Evolutionary conservation across 1,284 basidiomycete genomes (phyloP).

Genomic region (Ganoderma leucocontextum): DNA sequence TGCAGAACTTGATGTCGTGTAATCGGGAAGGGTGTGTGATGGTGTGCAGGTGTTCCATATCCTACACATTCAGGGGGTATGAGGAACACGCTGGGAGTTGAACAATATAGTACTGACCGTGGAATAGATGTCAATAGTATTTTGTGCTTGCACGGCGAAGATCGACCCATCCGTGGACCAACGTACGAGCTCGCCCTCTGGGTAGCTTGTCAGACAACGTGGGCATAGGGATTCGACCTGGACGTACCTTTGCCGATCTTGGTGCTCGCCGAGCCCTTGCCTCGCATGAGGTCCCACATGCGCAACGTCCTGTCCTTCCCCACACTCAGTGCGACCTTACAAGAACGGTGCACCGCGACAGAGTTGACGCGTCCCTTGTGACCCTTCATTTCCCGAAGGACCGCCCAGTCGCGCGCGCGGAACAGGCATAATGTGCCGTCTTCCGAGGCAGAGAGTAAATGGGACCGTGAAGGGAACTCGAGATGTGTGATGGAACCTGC

Average conservation of each 20-base stretch:
- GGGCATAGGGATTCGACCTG: neutral
- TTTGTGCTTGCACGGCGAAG: slow-evolving; percentile 83
- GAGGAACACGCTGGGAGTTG: neutral
- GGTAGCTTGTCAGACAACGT: neutral
- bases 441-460: slow-evolving; percentile 90
- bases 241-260: slow-evolving; percentile 83
- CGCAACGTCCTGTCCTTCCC: slow-evolving; percentile 90
- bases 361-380: slow-evolving; percentile 94
- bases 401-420: slow-evolving; percentile 91
- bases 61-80: slow-evolving; percentile 27
- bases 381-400: slow-evolving; percentile 88
- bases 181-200: slow-evolving; percentile 88
- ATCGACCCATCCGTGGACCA: slow-evolving; percentile 82
- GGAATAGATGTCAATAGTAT: slow-evolving; percentile 82
- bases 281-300: slow-evolving; percentile 99
- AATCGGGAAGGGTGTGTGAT: slow-evolving; percentile 81
- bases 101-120: slow-evolving; percentile 59
- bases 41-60: slow-evolving; percentile 62
- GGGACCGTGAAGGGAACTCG: slow-evolving; percentile 87
- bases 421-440: slow-evolving; percentile 92
- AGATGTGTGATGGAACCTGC: slow-evolving; percentile 92
- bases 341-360: slow-evolving; percentile 91
- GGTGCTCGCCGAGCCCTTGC: slow-evolving; percentile 87
- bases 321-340: slow-evolving; percentile 90
- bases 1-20: slow-evolving; percentile 81